Base-by-base conservation (phyloP, 768 basidiomycete genomes). In the Thelephora ganbajun region DNA sequence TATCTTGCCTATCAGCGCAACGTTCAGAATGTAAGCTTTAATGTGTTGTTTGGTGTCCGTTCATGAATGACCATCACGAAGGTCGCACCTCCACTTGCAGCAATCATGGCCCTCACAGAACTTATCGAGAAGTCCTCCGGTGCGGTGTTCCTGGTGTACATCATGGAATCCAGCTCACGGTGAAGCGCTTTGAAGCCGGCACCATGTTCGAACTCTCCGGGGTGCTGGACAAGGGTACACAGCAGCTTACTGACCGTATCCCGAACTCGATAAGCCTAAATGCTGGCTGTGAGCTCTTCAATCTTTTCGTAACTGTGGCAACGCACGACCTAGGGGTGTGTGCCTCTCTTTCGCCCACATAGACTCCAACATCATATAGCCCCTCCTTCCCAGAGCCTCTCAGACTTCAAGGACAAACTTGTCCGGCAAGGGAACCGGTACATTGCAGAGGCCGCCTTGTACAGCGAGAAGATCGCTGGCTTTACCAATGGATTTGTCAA, bases 161-260 rank as follows among this genome's bases (percentile, higher is more conserved):
- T 35, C 33, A 48, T 35, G 44, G 48, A 34, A 47, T 20, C 30
- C 35, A 48, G 45, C 43, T 26, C 12, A 30, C 46, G 6, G 48
- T 36, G 41, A 46, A 35, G 16, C 36, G 22, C 23, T 16, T 35
- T 42, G 36, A 58, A 89, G 89, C 87, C 44, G 86, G 80, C 2
- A 96, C 92, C 18, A 92, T 91, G 82, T 88, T 83, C 55, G 94
- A 99, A 63, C 79, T 98, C 23, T 81, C 87, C 19, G 74, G 83
- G 52, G 90, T 80, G 20, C 74, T 96, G 50, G 79, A 88, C 49
- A 75, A 83, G 39, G 86, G 80, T 39, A 81, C 85, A 1, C 69
- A 77, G 34, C 66, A 68, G 5, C 67, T 94, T 46, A 79, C 75
- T 53, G 61, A 66, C 20, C 69, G 70, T n/a, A 73, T 78, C 0